phyloP scores from a whole-genome alignment of 495 filamentous ascomycete species.

The Neurospora hispaniola region DNA sequence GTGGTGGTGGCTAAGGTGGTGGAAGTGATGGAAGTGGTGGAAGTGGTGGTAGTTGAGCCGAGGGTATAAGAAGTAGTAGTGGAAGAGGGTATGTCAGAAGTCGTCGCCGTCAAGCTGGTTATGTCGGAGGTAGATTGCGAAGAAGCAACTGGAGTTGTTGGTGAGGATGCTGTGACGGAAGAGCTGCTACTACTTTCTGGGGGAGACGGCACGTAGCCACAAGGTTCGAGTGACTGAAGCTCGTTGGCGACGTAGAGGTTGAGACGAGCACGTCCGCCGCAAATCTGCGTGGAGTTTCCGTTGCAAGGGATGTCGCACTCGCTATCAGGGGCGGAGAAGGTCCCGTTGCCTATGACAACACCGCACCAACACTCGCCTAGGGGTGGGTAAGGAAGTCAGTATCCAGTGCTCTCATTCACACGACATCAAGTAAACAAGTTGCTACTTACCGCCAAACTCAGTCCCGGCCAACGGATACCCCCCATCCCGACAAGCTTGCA shows the following conservation, averaged over 20 bases:
- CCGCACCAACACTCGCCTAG: conserved; percentile 35
- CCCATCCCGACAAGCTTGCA: conserved; percentile 32
- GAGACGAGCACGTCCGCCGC: conserved; percentile 35
- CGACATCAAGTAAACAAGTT: conserved; percentile 3
- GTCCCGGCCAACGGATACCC: conserved; percentile 43
- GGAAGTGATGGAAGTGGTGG: conserved; percentile 7
- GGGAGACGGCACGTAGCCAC: conserved; percentile 24
- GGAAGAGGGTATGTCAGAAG: not conserved
- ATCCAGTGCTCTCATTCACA: not conserved
- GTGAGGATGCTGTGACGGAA: not conserved
- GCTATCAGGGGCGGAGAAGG: conserved; percentile 22
- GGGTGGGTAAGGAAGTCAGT: conserved; percentile 11
- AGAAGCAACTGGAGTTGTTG: not conserved
- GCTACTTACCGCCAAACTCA: conserved; percentile 35
- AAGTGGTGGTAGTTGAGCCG: conserved; percentile 9
- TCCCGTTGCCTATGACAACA: conserved; percentile 38
- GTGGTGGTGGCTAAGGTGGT: conserved; percentile 8
- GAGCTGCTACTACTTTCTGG: not conserved
- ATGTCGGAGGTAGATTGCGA: not conserved
- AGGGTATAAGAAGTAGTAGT: conserved; percentile 6
- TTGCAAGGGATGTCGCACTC: conserved; percentile 39
- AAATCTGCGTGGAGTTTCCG: conserved; percentile 34
- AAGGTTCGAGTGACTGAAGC: conserved; percentile 35
- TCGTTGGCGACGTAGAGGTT: conserved; percentile 35
- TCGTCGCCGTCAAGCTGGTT: not conserved